Percentiles rank a stretch among this genome's conserved stretches.
Conservation (phyloP, 1,284 basidiomycete species). For the Boletus semigastroideus region DNA sequence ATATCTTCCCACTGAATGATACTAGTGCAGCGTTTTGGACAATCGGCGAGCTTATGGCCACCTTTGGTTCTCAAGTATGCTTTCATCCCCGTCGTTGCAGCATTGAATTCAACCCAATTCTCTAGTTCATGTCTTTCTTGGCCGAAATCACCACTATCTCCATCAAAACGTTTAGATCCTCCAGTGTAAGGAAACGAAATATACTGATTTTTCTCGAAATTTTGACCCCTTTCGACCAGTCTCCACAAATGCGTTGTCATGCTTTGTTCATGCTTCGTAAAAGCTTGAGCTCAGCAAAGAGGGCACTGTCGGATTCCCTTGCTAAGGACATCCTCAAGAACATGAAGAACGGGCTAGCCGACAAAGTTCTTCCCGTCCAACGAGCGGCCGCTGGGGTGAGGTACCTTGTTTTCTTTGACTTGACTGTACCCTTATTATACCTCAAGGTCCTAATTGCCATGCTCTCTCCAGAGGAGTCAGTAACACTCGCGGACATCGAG, state of each 20-base stretch:
- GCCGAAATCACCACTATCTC: conserved; percentile 73
- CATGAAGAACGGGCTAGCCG: conserved; percentile 72
- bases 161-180: conserved; percentile 69
- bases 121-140: conserved; percentile 92
- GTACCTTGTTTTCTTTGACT: conserved; percentile 1
- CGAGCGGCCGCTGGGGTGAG: conserved; percentile 79
- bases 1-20: conserved; percentile 6
- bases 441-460: conserved; percentile 63
- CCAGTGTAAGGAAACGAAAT: conserved; percentile 50
- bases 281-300: conserved; percentile 74
- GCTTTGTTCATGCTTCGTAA: conserved; percentile 79
- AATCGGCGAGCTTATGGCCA: conserved; percentile 85
- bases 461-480: conserved; percentile 57
- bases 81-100: neutral
- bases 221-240: conserved; percentile 40
- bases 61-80: conserved; percentile 78
- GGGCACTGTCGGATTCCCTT: conserved; percentile 78
- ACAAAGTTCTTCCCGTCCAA: conserved; percentile 87
- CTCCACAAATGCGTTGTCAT: conserved; percentile 80
- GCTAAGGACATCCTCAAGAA: conserved; percentile 87
- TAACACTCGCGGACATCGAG: conserved; percentile 74
- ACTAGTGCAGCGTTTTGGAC: conserved; percentile 75
- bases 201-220: neutral
- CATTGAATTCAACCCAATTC: neutral
- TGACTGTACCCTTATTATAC: conserved; percentile 9